Percentiles rank a stretch among this genome's conserved stretches.
These are phyloP conservation scores for Extremus antarcticus DNA, from an alignment of 495 filamentous ascomycete species.

Conservation along the genomic window DNA sequence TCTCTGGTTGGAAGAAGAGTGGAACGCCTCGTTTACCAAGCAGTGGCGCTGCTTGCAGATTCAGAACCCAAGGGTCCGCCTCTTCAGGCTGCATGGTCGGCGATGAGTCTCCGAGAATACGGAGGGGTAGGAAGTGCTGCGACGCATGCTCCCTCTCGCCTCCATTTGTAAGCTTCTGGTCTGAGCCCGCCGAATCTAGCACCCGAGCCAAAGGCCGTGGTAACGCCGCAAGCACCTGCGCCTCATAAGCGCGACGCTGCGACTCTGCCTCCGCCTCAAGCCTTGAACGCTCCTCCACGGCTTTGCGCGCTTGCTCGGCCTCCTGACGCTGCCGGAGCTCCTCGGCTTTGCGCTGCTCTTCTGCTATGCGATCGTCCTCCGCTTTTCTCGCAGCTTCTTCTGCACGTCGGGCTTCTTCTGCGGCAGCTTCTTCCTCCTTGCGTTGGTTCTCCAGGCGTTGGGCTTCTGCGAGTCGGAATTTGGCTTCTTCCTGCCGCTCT, in stretches of 20 bases:
- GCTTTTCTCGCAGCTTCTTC: slow-evolving; percentile 18
- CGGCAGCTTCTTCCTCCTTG: slow-evolving; percentile 20
- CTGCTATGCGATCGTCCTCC: slow-evolving; percentile 13
- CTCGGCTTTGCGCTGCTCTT: slow-evolving; percentile 5
- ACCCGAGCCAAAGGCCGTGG: background rate
- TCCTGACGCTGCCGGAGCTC: slow-evolving; percentile 6
- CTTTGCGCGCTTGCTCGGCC: slow-evolving; percentile 10
- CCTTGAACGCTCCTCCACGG: background rate
- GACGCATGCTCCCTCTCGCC: slow-evolving; percentile 1
- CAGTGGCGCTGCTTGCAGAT: slow-evolving; percentile 26
- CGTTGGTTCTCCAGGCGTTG: slow-evolving; percentile 15
- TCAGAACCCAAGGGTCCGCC: slow-evolving; percentile 25
- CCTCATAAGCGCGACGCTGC: slow-evolving; percentile 1
- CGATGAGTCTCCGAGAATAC: slow-evolving; percentile 7
- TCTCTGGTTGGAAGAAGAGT: slow-evolving; percentile 1
- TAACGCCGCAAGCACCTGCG: slow-evolving; percentile 2
- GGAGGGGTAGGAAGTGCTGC: slow-evolving; percentile 23
- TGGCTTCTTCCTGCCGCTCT: slow-evolving; percentile 17
- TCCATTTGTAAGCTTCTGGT: background rate
- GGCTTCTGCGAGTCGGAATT: slow-evolving; percentile 4
- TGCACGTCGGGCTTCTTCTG: slow-evolving; percentile 14
- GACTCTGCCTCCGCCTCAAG: slow-evolving; percentile 1
- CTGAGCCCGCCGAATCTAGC: slow-evolving; percentile 7
- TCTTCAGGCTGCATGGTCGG: background rate
- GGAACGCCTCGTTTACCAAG: slow-evolving; percentile 19